phyloP scores from a whole-genome alignment of 176 grass and related monocot species.

The Cymbopogon citratus region DNA sequence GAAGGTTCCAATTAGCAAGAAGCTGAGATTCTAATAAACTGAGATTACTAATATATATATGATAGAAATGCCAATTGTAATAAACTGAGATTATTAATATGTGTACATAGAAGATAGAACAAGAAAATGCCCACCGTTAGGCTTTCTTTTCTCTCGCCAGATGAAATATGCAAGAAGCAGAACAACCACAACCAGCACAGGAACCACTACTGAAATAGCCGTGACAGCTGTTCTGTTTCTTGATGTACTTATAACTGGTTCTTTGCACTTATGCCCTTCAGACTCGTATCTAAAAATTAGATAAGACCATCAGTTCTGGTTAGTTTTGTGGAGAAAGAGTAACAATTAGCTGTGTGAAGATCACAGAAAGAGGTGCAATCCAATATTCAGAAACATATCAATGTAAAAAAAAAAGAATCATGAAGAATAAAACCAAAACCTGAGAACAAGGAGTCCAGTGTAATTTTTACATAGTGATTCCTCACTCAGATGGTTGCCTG shows the following conservation, averaged over 20 bases:
- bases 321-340: too few species aligned
- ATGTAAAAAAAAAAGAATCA: background rate
- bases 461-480: background rate
- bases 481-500: background rate
- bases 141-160: background rate
- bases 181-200: background rate
- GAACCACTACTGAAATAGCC: background rate
- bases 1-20: too few species aligned
- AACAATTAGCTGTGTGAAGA: too few species aligned
- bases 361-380: too few species aligned
- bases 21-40: too few species aligned
- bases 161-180: background rate
- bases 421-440: background rate
- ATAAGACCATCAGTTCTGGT: too few species aligned
- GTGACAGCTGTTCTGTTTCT: background rate
- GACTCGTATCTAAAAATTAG: background rate
- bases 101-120: too few species aligned
- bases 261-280: background rate
- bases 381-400: background rate
- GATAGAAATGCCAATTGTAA: background rate
- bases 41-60: too few species aligned
- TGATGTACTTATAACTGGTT: background rate
- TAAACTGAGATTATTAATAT: too few species aligned
- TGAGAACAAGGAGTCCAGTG: background rate
- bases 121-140: background rate